phyloP scores from a whole-genome alignment of 306 rosid species.

The Ochetophila trinervis region DNA sequence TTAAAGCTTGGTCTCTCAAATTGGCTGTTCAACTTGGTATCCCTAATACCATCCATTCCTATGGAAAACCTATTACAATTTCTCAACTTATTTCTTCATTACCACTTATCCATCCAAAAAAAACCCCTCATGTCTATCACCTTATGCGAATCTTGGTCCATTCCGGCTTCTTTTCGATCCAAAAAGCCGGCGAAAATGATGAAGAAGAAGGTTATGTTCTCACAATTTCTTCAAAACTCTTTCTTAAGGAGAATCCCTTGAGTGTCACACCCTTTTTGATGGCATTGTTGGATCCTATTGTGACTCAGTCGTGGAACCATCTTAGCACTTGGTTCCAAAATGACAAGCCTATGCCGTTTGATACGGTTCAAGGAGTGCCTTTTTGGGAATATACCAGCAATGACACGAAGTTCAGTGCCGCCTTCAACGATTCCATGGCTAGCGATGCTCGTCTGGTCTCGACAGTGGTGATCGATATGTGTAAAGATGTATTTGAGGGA shows the following conservation, averaged over 20 bases:
- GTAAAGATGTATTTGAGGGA: constrained; percentile 1
- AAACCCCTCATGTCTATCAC: too few relatives aligned
- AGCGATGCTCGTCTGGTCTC: too few relatives aligned
- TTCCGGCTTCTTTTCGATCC: too few relatives aligned
- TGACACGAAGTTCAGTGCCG: constrained; percentile 7
- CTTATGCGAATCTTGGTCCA: too few relatives aligned
- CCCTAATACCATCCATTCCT: too few relatives aligned
- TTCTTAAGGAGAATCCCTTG: constrained; percentile 28
- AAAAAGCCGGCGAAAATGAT: not conserved
- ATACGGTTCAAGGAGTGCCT: constrained; percentile 24
- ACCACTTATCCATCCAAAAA: too few relatives aligned
- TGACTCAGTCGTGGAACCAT: constrained; percentile 30
- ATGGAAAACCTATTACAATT: too few relatives aligned
- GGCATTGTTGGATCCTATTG: constrained; percentile 19
- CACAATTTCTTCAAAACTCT: constrained; percentile 37
- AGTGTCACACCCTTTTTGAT: constrained; percentile 11
- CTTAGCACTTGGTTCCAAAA: constrained; percentile 35
- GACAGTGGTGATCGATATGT: too few relatives aligned
- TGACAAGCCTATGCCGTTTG: constrained; percentile 17
- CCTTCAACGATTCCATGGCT: constrained; percentile 41
- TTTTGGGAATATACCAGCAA: constrained; percentile 37
- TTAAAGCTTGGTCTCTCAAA: too few relatives aligned
- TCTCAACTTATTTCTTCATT: too few relatives aligned
- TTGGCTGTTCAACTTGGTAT: too few relatives aligned
- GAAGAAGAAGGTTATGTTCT: constrained; percentile 33